Base-by-base conservation (phyloP, 768 basidiomycete genomes). In the Amanita pallidorosea region DNA sequence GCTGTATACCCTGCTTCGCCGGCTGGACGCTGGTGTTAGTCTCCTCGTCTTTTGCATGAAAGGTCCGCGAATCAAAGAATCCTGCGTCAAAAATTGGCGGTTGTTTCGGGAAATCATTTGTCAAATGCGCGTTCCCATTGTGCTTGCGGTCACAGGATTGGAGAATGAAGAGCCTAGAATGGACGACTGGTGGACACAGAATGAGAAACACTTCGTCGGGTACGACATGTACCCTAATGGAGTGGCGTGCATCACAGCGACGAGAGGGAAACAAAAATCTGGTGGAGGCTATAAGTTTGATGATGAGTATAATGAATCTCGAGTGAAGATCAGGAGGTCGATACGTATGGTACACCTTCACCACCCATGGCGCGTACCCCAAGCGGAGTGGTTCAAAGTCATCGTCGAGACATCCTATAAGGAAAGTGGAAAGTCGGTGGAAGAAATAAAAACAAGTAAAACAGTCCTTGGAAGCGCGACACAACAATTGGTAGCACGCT, bases 1-100 rank as follows among this genome's bases (percentile, higher is more conserved):
- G 7, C 57, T 67, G n/a, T 62, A 57, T 48, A n/a, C 40, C 1
- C 56, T 76, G 27, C 58, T 76, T 36, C 61, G 60, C 12, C 62
- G 56, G 7, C 60, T 74, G 13, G 49, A 63, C 2, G 59, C 58
- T 9, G 69, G 72, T n/a, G 54, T 74, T 48, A 64, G 61, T 59
- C 61, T 74, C 35, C 67, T 74, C 33, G 54, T 73, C 6, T 74
- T 65, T 55, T 65, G 66, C 40, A 66, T 71, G 55, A 65, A 66
- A 5, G 69, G 65, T 18, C 64, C 71, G 12, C 60, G 69, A 51
- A 61, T 71, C 49, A 60, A 58, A 45, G 60, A 64, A 18, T 57
- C 63, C 2, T 52, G 65, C 27, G 59, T 64, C 37, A 61, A 64
- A 40, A 74, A 72, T 41, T 74, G 71, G 61, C 58, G 60, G 25